A percentile compares a stretch with the other conserved stretches of the same genome.
Conservation (phyloP, 2,329 filamentous ascomycete genomes). For the Epichloe bromicola region DNA sequence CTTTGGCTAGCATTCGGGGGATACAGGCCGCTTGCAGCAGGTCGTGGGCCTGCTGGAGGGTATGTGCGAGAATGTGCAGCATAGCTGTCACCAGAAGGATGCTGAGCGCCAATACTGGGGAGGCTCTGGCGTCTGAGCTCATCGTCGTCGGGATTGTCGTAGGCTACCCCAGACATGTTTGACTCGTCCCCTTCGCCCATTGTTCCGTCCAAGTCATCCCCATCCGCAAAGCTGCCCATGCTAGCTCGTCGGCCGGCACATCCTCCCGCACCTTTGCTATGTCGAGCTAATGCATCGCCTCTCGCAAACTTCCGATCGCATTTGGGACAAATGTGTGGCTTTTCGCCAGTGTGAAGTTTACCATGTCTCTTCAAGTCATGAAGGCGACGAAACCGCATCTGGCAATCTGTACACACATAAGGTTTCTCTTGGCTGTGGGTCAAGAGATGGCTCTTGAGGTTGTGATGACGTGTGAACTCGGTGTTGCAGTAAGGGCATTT, state of each 20-base stretch:
- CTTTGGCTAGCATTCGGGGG: constrained; percentile 49
- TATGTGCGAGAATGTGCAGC: constrained; percentile 63
- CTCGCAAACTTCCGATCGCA: constrained; percentile 91
- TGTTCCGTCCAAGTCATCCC: constrained; percentile 54
- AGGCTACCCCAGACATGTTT: constrained; percentile 42
- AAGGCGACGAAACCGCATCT: constrained; percentile 79
- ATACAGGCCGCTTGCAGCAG: constrained; percentile 42
- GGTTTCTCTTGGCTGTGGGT: constrained; percentile 98
- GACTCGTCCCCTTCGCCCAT: constrained; percentile 39
- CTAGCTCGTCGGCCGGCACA: constrained; percentile 86
- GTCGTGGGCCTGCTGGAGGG: constrained; percentile 49
- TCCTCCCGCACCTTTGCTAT: constrained; percentile 90
- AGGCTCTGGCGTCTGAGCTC: constrained; percentile 56
- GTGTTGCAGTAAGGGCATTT: constrained; percentile 95
- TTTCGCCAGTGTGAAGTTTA: constrained; percentile 92
- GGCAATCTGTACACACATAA: constrained; percentile 85
- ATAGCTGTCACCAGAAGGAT: constrained; percentile 45
- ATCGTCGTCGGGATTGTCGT: constrained; percentile 45
- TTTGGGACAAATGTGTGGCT: constrained; percentile 87
- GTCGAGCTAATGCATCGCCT: constrained; percentile 84
- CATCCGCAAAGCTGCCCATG: constrained; percentile 67
- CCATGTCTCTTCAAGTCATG: constrained; percentile 94
- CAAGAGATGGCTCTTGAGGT: constrained; percentile 91
- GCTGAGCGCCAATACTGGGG: constrained; percentile 61
- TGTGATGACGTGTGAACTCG: constrained; percentile 94